Conservation (phyloP, 2,329 filamentous ascomycete species). For the Aspergillus fumigatiaffinis region DNA sequence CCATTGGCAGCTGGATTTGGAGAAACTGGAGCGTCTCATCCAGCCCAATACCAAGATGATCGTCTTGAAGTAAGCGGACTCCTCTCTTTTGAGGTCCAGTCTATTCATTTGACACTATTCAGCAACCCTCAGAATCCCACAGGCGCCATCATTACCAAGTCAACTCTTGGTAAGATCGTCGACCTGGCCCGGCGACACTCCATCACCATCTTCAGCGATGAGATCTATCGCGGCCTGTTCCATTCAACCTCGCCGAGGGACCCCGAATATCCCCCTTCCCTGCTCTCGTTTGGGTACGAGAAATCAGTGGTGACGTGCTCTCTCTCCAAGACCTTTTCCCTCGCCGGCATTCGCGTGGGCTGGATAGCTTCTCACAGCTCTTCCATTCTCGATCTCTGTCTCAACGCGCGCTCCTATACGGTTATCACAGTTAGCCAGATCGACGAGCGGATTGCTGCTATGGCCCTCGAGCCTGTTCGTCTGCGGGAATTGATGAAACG, state of each 20-base stretch:
- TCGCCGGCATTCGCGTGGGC: not conserved
- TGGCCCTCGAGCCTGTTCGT: not conserved
- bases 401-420: not conserved
- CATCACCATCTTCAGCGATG: not conserved
- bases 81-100: not conserved
- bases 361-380: not conserved
- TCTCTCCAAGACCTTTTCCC: not conserved
- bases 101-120: not conserved
- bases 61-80: not conserved
- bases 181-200: not conserved
- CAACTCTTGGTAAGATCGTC: not conserved
- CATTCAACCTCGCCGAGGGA: not conserved
- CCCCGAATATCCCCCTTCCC: not conserved
- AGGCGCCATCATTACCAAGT: not conserved
- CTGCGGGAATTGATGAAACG: not conserved
- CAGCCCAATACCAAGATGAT: not conserved
- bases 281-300: not conserved
- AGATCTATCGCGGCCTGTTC: not conserved
- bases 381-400: not conserved
- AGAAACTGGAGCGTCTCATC: not conserved
- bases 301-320: not conserved
- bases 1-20: not conserved
- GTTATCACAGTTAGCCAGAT: not conserved
- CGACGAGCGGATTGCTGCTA: not conserved
- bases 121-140: not conserved